Evolutionary conservation across 495 filamentous ascomycete genomes (phyloP).

Genomic region (Cryomyces minteri): DNA sequence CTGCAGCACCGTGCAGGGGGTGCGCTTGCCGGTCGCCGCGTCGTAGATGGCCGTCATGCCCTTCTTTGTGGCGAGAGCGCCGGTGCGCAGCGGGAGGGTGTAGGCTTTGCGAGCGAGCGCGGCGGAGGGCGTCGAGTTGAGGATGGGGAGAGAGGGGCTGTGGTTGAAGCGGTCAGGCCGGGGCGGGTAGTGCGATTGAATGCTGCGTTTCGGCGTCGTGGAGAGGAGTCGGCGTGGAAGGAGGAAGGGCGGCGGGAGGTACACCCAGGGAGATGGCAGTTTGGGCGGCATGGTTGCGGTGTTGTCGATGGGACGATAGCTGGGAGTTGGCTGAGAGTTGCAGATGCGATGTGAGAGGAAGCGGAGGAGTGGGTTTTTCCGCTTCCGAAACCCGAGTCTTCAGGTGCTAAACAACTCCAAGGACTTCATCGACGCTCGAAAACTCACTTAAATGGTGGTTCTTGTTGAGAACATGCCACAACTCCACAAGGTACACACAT

Average conservation of each 20-base stretch:
- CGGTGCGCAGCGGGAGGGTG: conserved; percentile 63
- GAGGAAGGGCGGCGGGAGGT: conserved; percentile 5
- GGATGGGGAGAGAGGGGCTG: conserved; percentile 48
- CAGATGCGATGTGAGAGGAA: too few species aligned
- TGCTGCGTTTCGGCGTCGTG: conserved; percentile 10
- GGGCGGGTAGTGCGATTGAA: conserved; percentile 28
- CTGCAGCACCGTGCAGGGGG: conserved; percentile 81
- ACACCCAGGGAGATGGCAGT: background rate
- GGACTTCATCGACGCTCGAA: too few species aligned
- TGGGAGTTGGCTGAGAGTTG: too few species aligned
- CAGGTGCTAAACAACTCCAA: too few species aligned
- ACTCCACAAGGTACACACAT: too few species aligned
- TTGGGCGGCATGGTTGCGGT: too few species aligned
- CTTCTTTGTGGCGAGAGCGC: conserved; percentile 71
- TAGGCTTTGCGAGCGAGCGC: conserved; percentile 52
- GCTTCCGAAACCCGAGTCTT: too few species aligned
- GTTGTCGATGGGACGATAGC: too few species aligned
- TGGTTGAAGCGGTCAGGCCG: conserved; percentile 55
- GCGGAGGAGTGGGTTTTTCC: too few species aligned
- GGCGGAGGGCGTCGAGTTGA: conserved; percentile 54
- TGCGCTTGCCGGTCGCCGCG: conserved; percentile 51
- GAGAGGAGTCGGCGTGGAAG: background rate
- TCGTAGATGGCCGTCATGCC: conserved; percentile 90
- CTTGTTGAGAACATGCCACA: too few species aligned
- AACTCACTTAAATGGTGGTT: too few species aligned